Evolutionary conservation across 495 filamentous ascomycete species (phyloP), one percentile per base, ranked within the genome.

Genomic region (Daldinia decipiens): DNA sequence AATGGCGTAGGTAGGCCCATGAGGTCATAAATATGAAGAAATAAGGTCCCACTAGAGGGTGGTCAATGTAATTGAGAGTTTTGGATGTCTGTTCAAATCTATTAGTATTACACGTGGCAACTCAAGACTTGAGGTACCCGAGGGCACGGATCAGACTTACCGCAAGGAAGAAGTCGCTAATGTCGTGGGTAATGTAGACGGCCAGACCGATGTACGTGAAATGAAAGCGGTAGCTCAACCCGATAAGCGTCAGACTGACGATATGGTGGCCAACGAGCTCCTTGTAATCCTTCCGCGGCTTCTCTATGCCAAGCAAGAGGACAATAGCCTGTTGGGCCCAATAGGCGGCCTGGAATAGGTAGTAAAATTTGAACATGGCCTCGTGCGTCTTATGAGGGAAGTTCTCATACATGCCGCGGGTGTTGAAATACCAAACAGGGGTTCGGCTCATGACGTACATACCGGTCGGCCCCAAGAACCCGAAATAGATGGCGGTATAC

Each of bases 361-460:
- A 99, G 78, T 98, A 99, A 24, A 94, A 92, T 86, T 99, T 99
- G 87, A 98, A 97, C n/a, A 85, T 60, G 40, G 81, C 91, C 54
- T 92, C 92, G 75, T 96, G 95, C 53, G 91, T 90, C 68, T 87
- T 86, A 80, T 99, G 95, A 17, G 95, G 95, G 82, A 92, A 98
- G 8, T 83, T 84, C 79, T 96, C 94, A 76, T 95, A 99, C 92
- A 98, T 97, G 66, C 87, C 93, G 50, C 70, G 71, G 6, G 92
- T 96, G 80, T 97, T 94, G 86, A 98, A 99, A 78, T 97, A 98
- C 95, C 95, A 99, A n/a, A 99, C 87, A 11, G 93, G 90, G 7
- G 93, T 92, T 27, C 87, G 85, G 70, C 84, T 90, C 96, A 99
- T 98, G 64, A 98, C 92, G 72, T 91, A 99, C 78, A 98, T 80